phyloP scores from a whole-genome alignment of 176 grass and related monocot genomes.

The Eragrostis curvula region DNA sequence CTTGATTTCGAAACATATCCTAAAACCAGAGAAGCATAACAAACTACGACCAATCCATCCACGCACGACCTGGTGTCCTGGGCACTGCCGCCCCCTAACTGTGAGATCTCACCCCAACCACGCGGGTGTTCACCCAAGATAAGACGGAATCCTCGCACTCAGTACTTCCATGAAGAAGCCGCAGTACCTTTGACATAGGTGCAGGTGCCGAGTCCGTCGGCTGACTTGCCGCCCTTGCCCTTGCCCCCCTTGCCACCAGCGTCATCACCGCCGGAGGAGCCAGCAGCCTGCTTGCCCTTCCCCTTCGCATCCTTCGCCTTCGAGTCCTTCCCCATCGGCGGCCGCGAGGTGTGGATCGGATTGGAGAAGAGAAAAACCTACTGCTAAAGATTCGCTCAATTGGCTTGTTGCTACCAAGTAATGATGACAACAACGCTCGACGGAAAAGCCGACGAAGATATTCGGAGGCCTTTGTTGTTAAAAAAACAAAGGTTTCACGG shows the following conservation, averaged over 20 bases:
- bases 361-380: conserved; percentile 28
- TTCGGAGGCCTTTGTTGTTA: too few relatives aligned
- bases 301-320: conserved; percentile 77
- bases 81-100: background rate
- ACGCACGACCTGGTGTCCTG: background rate
- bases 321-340: conserved; percentile 82
- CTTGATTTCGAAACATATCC: background rate
- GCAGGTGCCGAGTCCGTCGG: conserved; percentile 89
- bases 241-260: conserved; percentile 66
- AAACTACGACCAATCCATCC: background rate
- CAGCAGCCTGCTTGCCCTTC: conserved; percentile 82
- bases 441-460: too few relatives aligned
- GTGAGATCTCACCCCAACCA: conserved; percentile 10
- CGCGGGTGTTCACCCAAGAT: background rate
- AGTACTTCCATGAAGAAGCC: background rate
- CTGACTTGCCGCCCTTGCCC: conserved; percentile 84
- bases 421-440: too few relatives aligned
- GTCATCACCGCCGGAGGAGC: conserved; percentile 49
- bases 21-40: background rate
- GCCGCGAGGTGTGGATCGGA: background rate
- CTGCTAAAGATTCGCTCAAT: conserved; percentile 7
- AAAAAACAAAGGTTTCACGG: too few relatives aligned
- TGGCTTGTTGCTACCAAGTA: too few relatives aligned
- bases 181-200: conserved; percentile 89
- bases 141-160: background rate